A percentile compares a stretch with the other conserved stretches of the same genome.
Evolutionary conservation across 1,139 yeast species (phyloP).

Genomic region (Yamadazyma songkhlaensis): DNA sequence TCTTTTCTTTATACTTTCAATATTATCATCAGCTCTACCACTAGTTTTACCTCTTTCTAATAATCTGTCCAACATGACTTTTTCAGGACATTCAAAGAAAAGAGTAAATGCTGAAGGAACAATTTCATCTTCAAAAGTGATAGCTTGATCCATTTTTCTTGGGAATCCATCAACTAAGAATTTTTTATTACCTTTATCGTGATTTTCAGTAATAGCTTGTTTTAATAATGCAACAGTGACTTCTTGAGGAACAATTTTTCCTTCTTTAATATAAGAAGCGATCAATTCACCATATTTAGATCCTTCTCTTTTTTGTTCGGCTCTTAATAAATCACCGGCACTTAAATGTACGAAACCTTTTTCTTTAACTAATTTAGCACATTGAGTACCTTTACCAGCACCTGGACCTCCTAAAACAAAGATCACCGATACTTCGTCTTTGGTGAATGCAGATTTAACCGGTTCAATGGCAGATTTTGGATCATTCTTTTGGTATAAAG

Average conservation of each 20-base stretch:
- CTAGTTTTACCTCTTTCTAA: slow-evolving; percentile 91
- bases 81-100: slow-evolving; percentile 93
- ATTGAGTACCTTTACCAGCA: slow-evolving; percentile 96
- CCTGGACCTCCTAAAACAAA: slow-evolving; percentile 93
- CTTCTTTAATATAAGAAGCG: slow-evolving; percentile 80
- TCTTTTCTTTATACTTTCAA: slow-evolving; percentile 86
- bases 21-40: slow-evolving; percentile 91
- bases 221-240: slow-evolving; percentile 82
- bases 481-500: slow-evolving; percentile 39
- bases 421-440: slow-evolving; percentile 69
- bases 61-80: slow-evolving; percentile 79
- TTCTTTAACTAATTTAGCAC: slow-evolving; percentile 77
- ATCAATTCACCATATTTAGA: slow-evolving; percentile 85
- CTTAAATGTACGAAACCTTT: slow-evolving; percentile 83
- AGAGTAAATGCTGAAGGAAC: slow-evolving; percentile 76
- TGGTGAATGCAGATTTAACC: slow-evolving; percentile 46
- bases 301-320: slow-evolving; percentile 81
- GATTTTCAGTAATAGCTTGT: slow-evolving; percentile 66
- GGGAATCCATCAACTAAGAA: slow-evolving; percentile 97
- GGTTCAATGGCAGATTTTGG: slow-evolving; percentile 53
- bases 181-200: slow-evolving; percentile 47
- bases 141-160: slow-evolving; percentile 96
- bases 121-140: slow-evolving; percentile 80
- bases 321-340: slow-evolving; percentile 93
- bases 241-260: slow-evolving; percentile 93